Conservation (phyloP, 164 flowering plant genomes). For the Sedum album region DNA sequence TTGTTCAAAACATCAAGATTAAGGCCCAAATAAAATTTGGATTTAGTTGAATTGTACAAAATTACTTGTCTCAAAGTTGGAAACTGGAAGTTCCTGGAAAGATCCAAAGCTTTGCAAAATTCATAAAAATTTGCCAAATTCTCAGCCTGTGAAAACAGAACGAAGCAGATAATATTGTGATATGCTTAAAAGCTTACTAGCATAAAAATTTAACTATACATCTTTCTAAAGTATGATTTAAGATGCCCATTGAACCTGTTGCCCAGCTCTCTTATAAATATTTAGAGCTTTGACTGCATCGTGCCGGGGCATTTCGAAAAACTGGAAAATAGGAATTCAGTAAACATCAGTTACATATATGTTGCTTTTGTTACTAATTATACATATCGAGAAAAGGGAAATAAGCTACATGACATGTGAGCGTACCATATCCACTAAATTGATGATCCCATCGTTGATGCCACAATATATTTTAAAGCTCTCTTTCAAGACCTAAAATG, state of each 20-base stretch:
- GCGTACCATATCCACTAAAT: conserved; percentile 73
- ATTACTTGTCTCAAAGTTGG: conserved; percentile 61
- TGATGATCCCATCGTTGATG: conserved; percentile 95
- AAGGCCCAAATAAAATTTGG: neutral
- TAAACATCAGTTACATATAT: neutral
- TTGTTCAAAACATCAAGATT: neutral
- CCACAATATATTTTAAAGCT: conserved; percentile 97
- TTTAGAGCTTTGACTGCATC: conserved; percentile 91
- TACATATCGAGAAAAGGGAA: neutral
- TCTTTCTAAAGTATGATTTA: neutral
- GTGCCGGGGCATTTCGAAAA: conserved; percentile 89
- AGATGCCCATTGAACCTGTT: conserved; percentile 44
- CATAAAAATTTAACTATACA: neutral
- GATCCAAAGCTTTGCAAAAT: conserved; percentile 85
- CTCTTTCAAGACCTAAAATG: conserved; percentile 79
- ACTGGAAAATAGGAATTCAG: conserved; percentile 38
- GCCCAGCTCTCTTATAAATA: conserved; percentile 80
- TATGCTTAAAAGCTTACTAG: neutral
- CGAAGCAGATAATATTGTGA: neutral
- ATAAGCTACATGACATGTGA: neutral
- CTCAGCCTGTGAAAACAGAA: conserved; percentile 55
- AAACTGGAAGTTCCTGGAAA: conserved; percentile 49
- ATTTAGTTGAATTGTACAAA: neutral
- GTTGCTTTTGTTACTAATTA: neutral
- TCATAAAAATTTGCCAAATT: conserved; percentile 86